A percentile compares a stretch with the other conserved stretches of the same genome.
Conservation (phyloP, 2,329 filamentous ascomycete species). For the Penicillium sp. region DNA sequence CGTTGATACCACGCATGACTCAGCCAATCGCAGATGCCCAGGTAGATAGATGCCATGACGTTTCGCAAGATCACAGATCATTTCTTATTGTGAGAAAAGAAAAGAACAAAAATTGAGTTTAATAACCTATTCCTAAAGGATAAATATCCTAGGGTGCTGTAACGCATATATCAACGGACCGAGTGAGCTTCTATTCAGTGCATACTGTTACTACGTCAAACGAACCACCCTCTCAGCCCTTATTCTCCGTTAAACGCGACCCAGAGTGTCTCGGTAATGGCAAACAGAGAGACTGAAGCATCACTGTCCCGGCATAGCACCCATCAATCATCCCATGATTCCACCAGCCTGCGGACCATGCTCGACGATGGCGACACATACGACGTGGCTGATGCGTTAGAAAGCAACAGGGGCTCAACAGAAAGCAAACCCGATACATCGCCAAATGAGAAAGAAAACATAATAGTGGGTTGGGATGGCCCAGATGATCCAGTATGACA, state of each 20-base stretch:
- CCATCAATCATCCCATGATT: not conserved
- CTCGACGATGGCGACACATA: not conserved
- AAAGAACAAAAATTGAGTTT: too few species aligned
- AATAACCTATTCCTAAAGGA: not conserved
- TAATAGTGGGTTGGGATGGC: conserved; percentile 4
- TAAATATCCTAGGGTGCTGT: not conserved
- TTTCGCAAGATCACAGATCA: not conserved
- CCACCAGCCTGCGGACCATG: not conserved
- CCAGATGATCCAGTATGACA: conserved; percentile 3
- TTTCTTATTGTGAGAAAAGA: not conserved
- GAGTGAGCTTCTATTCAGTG: not conserved
- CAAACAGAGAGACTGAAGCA: not conserved
- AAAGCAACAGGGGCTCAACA: not conserved
- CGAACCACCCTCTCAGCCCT: not conserved
- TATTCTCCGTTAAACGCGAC: not conserved
- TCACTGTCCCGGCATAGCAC: not conserved
- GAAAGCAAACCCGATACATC: not conserved
- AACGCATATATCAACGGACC: not conserved
- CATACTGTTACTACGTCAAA: too few species aligned
- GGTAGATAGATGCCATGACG: not conserved
- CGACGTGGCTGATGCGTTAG: not conserved
- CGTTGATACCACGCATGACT: not conserved
- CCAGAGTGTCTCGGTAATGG: not conserved
- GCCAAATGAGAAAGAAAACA: not conserved
- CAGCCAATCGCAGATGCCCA: not conserved